Percentiles rank a stretch among this genome's conserved stretches.
Evolutionary conservation across 805 yeast genomes (phyloP).

Genomic region (Nakazawaea ernobii): DNA sequence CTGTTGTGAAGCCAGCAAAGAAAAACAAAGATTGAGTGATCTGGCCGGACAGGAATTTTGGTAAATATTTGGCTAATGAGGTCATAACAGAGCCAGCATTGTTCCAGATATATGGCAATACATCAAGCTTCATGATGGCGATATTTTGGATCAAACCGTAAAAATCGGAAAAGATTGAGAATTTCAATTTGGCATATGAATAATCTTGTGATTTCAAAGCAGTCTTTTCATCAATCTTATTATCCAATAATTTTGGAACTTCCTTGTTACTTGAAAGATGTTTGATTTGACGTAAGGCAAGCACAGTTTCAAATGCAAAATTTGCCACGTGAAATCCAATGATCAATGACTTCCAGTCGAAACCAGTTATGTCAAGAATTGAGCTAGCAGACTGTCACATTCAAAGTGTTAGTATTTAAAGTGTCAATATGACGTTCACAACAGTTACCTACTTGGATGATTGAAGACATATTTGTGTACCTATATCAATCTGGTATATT

Average conservation of each 20-base stretch:
- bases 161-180: constrained; percentile 51
- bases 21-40: constrained; percentile 71
- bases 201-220: constrained; percentile 74
- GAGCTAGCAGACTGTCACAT: constrained; percentile 32
- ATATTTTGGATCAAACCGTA: constrained; percentile 51
- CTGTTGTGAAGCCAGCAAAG: constrained; percentile 40
- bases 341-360: constrained; percentile 77
- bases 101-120: constrained; percentile 61
- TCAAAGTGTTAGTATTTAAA: constrained; percentile 16
- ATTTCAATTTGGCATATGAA: constrained; percentile 70
- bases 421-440: constrained; percentile 7
- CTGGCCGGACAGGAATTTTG: constrained; percentile 37
- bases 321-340: constrained; percentile 72
- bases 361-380: constrained; percentile 56
- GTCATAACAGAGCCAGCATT: constrained; percentile 37
- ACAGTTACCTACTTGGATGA: constrained; percentile 7
- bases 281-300: constrained; percentile 72
- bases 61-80: constrained; percentile 17
- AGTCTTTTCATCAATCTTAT: constrained; percentile 65
- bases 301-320: constrained; percentile 66
- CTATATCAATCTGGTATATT: not conserved
- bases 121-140: constrained; percentile 51
- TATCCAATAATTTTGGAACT: constrained; percentile 66
- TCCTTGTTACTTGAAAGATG: constrained; percentile 41
- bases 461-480: not conserved